Conservation (phyloP, 306 rosid species). For the Cicer yamashitae region DNA sequence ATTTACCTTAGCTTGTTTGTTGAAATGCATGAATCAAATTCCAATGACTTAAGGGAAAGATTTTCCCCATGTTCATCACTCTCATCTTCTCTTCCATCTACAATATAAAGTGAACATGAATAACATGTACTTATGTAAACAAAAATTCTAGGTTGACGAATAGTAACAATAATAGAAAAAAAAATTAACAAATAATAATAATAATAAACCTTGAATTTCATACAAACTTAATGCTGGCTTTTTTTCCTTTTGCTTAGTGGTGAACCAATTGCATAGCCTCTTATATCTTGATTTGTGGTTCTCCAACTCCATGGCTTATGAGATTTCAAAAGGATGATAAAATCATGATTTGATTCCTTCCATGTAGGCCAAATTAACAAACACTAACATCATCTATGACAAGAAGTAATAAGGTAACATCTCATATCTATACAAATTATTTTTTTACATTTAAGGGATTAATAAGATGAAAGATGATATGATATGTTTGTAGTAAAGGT, state of each 20-base stretch:
- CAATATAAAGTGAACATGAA: constrained; percentile 14
- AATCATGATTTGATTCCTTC: neutral
- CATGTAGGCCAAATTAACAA: no score
- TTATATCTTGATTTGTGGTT: constrained; percentile 51
- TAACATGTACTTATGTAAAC: neutral
- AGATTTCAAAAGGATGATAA: neutral
- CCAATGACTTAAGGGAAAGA: constrained; percentile 55
- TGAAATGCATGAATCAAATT: constrained; percentile 70
- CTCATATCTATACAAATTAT: neutral
- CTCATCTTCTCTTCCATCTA: constrained; percentile 64
- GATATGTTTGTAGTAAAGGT: constrained; percentile 30
- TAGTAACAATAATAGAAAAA: no score
- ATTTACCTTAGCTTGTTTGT: constrained; percentile 70
- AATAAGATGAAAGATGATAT: constrained; percentile 12
- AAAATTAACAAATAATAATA: neutral
- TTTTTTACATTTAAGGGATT: constrained; percentile 7
- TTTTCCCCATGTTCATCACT: constrained; percentile 50
- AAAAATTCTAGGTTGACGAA: no score
- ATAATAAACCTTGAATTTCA: constrained; percentile 63
- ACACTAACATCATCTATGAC: neutral
- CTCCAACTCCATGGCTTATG: constrained; percentile 53
- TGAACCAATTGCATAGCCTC: constrained; percentile 62
- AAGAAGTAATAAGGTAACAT: neutral
- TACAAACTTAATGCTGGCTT: constrained; percentile 48
- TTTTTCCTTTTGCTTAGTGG: constrained; percentile 54